Conservation (phyloP, 805 yeast species). For the Isabelozyma gotoi region DNA sequence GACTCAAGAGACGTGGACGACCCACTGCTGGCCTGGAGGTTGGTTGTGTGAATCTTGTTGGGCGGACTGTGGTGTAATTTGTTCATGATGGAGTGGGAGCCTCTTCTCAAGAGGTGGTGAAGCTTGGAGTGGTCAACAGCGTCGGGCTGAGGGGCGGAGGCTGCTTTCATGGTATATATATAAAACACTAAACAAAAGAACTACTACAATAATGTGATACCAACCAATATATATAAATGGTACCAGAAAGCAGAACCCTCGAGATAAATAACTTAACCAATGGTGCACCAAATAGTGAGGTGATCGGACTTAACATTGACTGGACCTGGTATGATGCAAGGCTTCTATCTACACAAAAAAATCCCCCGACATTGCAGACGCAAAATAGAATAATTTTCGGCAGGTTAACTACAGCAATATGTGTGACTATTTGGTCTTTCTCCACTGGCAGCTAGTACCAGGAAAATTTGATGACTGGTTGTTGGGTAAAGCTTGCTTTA, state of each 20-base stretch:
- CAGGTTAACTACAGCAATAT: neutral
- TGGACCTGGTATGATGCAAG: neutral
- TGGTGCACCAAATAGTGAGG: neutral
- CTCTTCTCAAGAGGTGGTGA: neutral
- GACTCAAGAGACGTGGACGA: neutral
- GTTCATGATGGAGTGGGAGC: neutral
- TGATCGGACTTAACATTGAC: neutral
- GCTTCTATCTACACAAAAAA: neutral
- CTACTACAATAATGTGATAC: too few relatives aligned
- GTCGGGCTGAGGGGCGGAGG: neutral
- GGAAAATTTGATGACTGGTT: neutral
- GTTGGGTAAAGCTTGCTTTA: too few relatives aligned
- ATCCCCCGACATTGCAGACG: too few relatives aligned
- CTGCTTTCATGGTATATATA: neutral
- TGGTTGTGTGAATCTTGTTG: neutral
- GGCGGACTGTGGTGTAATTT: neutral
- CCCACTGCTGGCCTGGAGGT: neutral
- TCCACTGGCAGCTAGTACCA: neutral
- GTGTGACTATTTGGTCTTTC: neutral
- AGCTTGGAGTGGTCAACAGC: slow-evolving; percentile 1
- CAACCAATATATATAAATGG: too few relatives aligned
- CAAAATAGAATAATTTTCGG: neutral
- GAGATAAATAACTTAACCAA: too few relatives aligned
- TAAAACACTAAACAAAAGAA: too few relatives aligned
- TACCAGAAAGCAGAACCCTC: too few relatives aligned